Percentiles rank a stretch among this genome's conserved stretches.
These are phyloP conservation scores for Acmispon strigosus DNA, from an alignment of 306 rosid genomes.

Conservation along the genomic window DNA sequence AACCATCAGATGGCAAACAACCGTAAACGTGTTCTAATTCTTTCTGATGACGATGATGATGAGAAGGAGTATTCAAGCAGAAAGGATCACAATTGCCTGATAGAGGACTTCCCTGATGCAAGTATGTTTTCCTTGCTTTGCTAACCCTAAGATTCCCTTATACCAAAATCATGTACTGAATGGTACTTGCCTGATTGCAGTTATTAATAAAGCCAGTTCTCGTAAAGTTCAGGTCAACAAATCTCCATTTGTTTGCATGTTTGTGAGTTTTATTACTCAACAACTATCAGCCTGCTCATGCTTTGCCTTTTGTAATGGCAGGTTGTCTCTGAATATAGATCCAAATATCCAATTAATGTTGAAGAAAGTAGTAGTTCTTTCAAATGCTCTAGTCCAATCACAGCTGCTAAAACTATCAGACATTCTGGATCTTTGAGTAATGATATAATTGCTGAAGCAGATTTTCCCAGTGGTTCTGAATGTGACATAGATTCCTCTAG, in stretches of 20 bases:
- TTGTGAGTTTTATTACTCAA: background rate
- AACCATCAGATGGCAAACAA: slow-evolving; percentile 36
- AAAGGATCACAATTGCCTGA: slow-evolving; percentile 20
- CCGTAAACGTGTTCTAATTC: slow-evolving; percentile 55
- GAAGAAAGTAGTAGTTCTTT: slow-evolving; percentile 77
- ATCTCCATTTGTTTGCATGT: slow-evolving; percentile 14
- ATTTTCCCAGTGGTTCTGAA: slow-evolving; percentile 54
- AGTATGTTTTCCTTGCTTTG: slow-evolving; percentile 47
- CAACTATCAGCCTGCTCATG: slow-evolving; percentile 12
- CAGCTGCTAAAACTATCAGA: slow-evolving; percentile 30
- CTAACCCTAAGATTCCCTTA: slow-evolving; percentile 7
- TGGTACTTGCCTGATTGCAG: slow-evolving; percentile 49
- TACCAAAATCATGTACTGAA: slow-evolving; percentile 20
- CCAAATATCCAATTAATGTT: slow-evolving; percentile 36
- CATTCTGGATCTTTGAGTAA: slow-evolving; percentile 43
- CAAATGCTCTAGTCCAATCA: slow-evolving; percentile 41
- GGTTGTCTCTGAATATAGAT: slow-evolving; percentile 44
- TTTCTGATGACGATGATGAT: slow-evolving; percentile 56
- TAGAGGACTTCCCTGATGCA: slow-evolving; percentile 45
- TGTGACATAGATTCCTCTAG: slow-evolving; percentile 37
- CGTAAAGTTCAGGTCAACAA: slow-evolving; percentile 48
- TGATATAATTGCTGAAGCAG: slow-evolving; percentile 30
- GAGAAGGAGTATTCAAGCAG: slow-evolving; percentile 39
- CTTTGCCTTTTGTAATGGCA: slow-evolving; percentile 35
- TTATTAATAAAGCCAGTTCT: slow-evolving; percentile 31